Conservation (phyloP, 2,329 filamentous ascomycete species). For the Alternaria sp. region DNA sequence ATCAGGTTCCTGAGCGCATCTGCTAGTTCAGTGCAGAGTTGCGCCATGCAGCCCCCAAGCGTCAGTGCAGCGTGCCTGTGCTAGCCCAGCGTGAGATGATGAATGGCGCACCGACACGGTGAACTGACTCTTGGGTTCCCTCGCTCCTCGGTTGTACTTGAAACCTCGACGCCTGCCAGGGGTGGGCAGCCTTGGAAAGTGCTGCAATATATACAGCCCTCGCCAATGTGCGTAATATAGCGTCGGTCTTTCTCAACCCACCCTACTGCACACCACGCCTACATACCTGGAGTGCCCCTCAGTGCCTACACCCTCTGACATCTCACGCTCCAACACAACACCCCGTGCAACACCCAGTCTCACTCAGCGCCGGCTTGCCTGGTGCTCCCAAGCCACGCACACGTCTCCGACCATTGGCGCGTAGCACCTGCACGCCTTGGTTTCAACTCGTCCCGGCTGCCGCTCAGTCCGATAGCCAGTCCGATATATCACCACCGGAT, state of each 20-base stretch:
- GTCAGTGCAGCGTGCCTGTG: neutral
- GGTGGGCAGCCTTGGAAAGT: neutral
- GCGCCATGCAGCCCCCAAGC: conserved; percentile 5
- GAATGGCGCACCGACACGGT: conserved; percentile 10
- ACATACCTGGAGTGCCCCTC: neutral
- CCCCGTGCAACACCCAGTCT: conserved; percentile 26
- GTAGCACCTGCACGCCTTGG: conserved; percentile 31
- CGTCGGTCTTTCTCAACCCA: conserved; percentile 4
- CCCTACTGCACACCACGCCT: neutral
- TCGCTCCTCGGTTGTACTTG: conserved; percentile 16
- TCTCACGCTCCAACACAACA: conserved; percentile 7
- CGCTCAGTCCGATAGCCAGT: conserved; percentile 20
- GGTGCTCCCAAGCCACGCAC: conserved; percentile 25
- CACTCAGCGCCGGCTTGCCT: conserved; percentile 22
- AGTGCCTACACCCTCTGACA: neutral
- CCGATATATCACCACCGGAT: conserved; percentile 21
- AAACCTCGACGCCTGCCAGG: conserved; percentile 19
- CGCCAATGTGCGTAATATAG: conserved; percentile 6
- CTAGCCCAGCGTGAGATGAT: conserved; percentile 6
- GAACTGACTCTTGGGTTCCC: conserved; percentile 16
- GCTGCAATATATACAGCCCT: conserved; percentile 13
- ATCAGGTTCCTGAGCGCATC: neutral
- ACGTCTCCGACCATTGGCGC: conserved; percentile 35
- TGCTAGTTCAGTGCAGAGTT: conserved; percentile 10
- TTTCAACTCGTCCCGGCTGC: conserved; percentile 35